Percentiles rank a stretch among this genome's conserved stretches.
Conservation (phyloP, 306 rosid species). For the Lathyrus aphaca region DNA sequence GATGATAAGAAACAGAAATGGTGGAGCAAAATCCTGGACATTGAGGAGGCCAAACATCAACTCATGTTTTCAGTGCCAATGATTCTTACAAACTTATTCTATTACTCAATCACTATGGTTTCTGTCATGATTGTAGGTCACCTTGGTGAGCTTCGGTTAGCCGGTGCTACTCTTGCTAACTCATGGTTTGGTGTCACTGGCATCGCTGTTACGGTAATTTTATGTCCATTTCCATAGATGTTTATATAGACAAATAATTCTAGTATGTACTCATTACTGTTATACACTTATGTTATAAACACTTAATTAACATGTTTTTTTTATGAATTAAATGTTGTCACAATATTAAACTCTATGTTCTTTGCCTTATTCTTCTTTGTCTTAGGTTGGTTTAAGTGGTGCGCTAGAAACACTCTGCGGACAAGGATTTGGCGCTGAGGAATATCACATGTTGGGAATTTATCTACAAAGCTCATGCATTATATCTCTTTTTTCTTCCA, state of each 20-base stretch:
- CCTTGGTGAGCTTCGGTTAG: slow-evolving; percentile 74
- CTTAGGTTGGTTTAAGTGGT: slow-evolving; percentile 77
- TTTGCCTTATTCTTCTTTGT: slow-evolving; percentile 13
- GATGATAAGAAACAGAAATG: slow-evolving; percentile 35
- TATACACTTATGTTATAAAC: too few relatives aligned
- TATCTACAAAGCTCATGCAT: slow-evolving; percentile 46
- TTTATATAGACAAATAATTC: too few relatives aligned
- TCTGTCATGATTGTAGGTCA: slow-evolving; percentile 90
- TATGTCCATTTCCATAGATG: too few relatives aligned
- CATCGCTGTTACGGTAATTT: slow-evolving; percentile 57
- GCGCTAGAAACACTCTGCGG: slow-evolving; percentile 86
- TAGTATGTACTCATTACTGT: too few relatives aligned
- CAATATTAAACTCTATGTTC: background rate
- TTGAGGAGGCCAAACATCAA: slow-evolving; percentile 64
- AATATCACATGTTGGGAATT: slow-evolving; percentile 49
- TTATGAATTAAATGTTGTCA: too few relatives aligned
- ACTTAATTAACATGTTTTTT: too few relatives aligned
- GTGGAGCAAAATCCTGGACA: slow-evolving; percentile 57
- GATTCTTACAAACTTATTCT: slow-evolving; percentile 63
- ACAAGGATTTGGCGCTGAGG: slow-evolving; percentile 41
- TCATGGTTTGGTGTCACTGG: slow-evolving; percentile 82
- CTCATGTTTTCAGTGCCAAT: background rate
- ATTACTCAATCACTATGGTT: slow-evolving; percentile 55
- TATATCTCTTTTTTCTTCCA: slow-evolving; percentile 55
- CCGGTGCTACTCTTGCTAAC: slow-evolving; percentile 77